A percentile compares a stretch with the other conserved stretches of the same genome.
These are phyloP conservation scores for Clavispora fructus DNA, from an alignment of 805 yeast species.

Conservation along the genomic window DNA sequence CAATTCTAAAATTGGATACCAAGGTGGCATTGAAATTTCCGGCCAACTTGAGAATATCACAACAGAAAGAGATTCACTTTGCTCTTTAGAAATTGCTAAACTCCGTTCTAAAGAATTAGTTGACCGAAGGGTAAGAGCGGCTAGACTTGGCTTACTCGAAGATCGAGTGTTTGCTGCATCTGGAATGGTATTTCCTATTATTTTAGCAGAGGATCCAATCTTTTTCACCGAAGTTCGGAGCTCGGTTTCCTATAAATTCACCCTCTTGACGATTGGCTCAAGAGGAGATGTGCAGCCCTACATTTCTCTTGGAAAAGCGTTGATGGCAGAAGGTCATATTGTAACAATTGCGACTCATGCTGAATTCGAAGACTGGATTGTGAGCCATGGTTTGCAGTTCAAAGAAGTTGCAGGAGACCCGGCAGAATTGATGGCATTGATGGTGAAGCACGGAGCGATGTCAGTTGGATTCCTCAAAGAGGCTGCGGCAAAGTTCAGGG, in stretches of 20 bases:
- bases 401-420: constrained; percentile 87
- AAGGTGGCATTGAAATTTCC: too few species aligned
- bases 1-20: background rate
- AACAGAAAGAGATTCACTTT: background rate
- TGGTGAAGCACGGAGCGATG: constrained; percentile 88
- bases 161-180: constrained; percentile 54
- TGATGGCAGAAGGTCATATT: constrained; percentile 73
- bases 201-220: constrained; percentile 61
- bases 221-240: constrained; percentile 50
- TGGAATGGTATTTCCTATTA: constrained; percentile 64
- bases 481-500: constrained; percentile 71
- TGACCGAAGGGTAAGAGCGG: constrained; percentile 39
- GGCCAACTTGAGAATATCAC: background rate
- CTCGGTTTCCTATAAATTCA: constrained; percentile 49
- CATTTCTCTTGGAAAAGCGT: constrained; percentile 79
- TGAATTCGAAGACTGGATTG: constrained; percentile 78
- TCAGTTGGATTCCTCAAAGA: constrained; percentile 79
- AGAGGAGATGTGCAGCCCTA: constrained; percentile 97
- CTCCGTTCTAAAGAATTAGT: constrained; percentile 9
- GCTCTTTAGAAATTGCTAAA: too few species aligned
- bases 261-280: constrained; percentile 84
- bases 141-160: constrained; percentile 62
- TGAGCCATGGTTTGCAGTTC: constrained; percentile 60
- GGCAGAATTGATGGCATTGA: constrained; percentile 81
- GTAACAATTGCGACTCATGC: constrained; percentile 82